Evolutionary conservation across 2,329 filamentous ascomycete genomes (phyloP), one percentile per base, ranked within the genome.

Genomic region (Microcyclospora pomicola): DNA sequence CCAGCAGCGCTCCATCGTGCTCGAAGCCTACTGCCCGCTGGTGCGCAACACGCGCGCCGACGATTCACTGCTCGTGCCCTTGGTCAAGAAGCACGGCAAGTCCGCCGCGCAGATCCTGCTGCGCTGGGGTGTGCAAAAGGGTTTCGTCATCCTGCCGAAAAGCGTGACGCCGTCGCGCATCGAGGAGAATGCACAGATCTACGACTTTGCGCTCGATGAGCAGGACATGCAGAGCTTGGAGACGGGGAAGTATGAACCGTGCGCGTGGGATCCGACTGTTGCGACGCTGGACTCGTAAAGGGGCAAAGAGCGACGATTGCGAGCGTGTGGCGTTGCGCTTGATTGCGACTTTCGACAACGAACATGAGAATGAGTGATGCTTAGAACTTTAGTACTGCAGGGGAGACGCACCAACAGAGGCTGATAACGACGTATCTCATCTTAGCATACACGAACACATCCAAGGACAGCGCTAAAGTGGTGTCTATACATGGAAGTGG

Each of bases 41-140:
- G 62, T 66, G 3, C 51, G 65, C 31, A 60, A 59, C 11, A 61
- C 57, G 1, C 61, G 67, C 35, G 66, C 66, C 43, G 60, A 75
- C 5, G 74, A 79, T 43, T 63, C 68, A 3, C 47, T 69, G 12
- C 53, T 79, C 36, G 54, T 65, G 44, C 56, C 59, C 2, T 51
- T 79, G 36, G 62, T 61, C 2, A 62, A 69, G 56, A 77, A 76
- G 55, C 61, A 77, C 50, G 61, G 60, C 33, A 78, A 75, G 60
- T 72, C 68, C 0, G 60, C 69, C 0, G 65, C 70, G 5, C 75
- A 79, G 53, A 62, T 78, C 19, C 47, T 79, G 46, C 47, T 79
- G 6, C 61, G 75, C 38, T 79, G 75, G 74, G 75, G 72, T 48
- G 54, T 75, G 54, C 72, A 75, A 49, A 72, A 71, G 61, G 71